A percentile compares a stretch with the other conserved stretches of the same genome.
These are phyloP conservation scores for Boletus speciosus DNA, from an alignment of 768 basidiomycete genomes.

Conservation along the genomic window DNA sequence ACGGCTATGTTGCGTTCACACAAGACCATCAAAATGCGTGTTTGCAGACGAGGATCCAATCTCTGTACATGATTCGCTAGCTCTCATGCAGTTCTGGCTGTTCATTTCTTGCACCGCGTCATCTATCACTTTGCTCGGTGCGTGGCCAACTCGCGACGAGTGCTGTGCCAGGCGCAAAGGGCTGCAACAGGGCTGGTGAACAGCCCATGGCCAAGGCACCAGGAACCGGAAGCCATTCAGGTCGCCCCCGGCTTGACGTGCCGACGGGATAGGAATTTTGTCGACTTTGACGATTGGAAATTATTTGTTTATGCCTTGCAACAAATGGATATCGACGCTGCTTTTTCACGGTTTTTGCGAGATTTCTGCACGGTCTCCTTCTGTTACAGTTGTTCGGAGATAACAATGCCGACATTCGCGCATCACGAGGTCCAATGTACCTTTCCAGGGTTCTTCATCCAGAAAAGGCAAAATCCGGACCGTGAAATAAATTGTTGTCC, in stretches of 20 bases:
- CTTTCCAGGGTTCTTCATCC: neutral
- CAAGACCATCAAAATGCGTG: constrained; percentile 22
- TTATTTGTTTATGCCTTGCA: neutral
- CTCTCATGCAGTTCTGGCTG: neutral
- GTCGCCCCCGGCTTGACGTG: neutral
- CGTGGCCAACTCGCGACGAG: constrained; percentile 11
- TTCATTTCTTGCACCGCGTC: neutral
- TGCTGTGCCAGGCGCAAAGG: constrained; percentile 3
- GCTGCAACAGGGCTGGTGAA: constrained; percentile 4
- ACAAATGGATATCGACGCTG: neutral
- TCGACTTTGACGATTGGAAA: no score
- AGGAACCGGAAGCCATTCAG: constrained; percentile 11
- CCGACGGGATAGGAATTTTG: constrained; percentile 1
- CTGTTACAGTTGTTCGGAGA: constrained; percentile 1
- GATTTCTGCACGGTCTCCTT: constrained; percentile 1
- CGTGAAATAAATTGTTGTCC: neutral
- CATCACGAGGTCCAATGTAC: constrained; percentile 11
- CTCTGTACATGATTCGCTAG: neutral
- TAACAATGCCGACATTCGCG: constrained; percentile 13
- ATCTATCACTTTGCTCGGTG: neutral
- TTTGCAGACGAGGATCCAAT: constrained; percentile 6
- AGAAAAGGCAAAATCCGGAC: neutral
- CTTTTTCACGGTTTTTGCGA: neutral
- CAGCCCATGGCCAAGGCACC: constrained; percentile 22
- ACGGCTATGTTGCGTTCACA: constrained; percentile 23